Conservation (phyloP, 805 yeast genomes). For the Jamesozyma piceae region DNA sequence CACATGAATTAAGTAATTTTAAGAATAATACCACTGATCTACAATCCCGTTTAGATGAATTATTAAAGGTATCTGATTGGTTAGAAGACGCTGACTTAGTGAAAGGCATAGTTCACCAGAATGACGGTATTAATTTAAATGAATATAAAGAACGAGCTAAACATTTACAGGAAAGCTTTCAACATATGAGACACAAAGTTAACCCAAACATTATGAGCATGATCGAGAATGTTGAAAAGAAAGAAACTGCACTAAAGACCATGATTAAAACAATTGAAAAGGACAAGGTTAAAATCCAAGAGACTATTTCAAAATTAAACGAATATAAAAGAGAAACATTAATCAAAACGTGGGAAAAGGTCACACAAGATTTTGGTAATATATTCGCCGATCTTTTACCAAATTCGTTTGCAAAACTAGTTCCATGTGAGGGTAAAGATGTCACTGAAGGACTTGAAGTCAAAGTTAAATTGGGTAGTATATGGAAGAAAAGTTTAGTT, state of each 20-base stretch:
- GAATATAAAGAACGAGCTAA: slow-evolving; percentile 51
- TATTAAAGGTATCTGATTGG: slow-evolving; percentile 61
- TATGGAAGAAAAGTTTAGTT: slow-evolving; percentile 92
- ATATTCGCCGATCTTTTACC: slow-evolving; percentile 85
- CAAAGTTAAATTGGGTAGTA: slow-evolving; percentile 77
- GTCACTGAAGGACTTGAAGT: slow-evolving; percentile 88
- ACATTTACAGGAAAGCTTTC: slow-evolving; percentile 48
- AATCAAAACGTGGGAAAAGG: slow-evolving; percentile 76
- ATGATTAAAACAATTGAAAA: slow-evolving; percentile 83
- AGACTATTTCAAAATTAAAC: slow-evolving; percentile 74
- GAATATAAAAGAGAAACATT: slow-evolving; percentile 78
- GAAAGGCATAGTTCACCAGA: slow-evolving; percentile 46
- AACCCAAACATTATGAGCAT: slow-evolving; percentile 80
- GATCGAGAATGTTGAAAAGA: slow-evolving; percentile 86
- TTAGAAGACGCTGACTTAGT: slow-evolving; percentile 54
- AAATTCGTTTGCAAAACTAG: slow-evolving; percentile 81
- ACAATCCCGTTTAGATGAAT: slow-evolving; percentile 34
- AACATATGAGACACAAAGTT: slow-evolving; percentile 69
- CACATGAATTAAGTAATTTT: slow-evolving; percentile 47
- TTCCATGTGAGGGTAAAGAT: slow-evolving; percentile 68
- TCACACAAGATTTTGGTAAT: slow-evolving; percentile 79
- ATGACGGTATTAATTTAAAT: slow-evolving; percentile 53
- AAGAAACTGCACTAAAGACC: slow-evolving; percentile 61
- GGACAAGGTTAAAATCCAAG: slow-evolving; percentile 82
- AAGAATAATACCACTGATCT: slow-evolving; percentile 32